Conservation (phyloP, 306 rosid genomes). For the Calophaca sinica region DNA sequence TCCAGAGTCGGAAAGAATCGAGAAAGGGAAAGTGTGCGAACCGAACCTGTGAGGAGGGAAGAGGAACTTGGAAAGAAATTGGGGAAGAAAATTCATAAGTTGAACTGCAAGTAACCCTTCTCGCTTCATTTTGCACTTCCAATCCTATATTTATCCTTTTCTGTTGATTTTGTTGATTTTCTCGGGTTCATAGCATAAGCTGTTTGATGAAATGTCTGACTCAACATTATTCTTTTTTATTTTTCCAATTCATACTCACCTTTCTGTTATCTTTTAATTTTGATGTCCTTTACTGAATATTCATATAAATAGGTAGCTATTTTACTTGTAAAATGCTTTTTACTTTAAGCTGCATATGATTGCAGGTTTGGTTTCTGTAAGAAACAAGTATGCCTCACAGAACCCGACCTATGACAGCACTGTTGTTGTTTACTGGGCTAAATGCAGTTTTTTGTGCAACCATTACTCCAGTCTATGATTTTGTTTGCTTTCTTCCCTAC, state of each 20-base stretch:
- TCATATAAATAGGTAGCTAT: not conserved
- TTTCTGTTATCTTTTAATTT: not conserved
- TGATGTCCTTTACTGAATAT: not conserved
- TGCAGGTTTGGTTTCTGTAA: conserved; percentile 43
- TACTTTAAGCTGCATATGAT: not conserved
- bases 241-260: not conserved
- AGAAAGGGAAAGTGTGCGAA: too few species aligned
- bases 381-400: conserved; percentile 71
- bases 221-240: not conserved
- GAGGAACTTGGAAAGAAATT: too few species aligned
- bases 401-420: conserved; percentile 79
- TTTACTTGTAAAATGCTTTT: not conserved
- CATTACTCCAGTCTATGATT: conserved; percentile 78
- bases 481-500: conserved; percentile 81
- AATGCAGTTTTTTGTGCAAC: conserved; percentile 69
- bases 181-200: not conserved
- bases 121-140: not conserved
- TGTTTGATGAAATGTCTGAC: not conserved
- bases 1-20: too few species aligned
- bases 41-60: too few species aligned
- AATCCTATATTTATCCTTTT: not conserved
- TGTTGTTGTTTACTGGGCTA: conserved; percentile 74
- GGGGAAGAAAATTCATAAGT: too few species aligned
- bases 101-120: not conserved
- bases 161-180: not conserved